phyloP scores from a whole-genome alignment of 495 filamentous ascomycete species.

The Penicillium verhagenii region DNA sequence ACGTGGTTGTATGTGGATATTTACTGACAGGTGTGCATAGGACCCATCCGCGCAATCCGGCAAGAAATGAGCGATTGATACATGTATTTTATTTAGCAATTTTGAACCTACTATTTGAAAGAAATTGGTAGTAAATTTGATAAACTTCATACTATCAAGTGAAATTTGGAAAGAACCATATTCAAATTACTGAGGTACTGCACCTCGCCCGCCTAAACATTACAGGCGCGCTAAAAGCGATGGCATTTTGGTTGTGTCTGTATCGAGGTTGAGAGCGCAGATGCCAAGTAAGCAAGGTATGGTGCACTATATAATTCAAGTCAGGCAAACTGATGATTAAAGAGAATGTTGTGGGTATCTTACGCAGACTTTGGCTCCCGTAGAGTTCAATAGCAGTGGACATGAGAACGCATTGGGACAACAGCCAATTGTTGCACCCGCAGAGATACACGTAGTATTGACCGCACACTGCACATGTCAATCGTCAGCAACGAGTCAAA shows the following conservation, averaged over 20 bases:
- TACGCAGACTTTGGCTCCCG: slow-evolving; percentile 6
- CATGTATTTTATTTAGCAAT: not conserved
- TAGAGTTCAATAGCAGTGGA: not conserved
- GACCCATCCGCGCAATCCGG: slow-evolving; percentile 41
- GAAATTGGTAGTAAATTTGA: not conserved
- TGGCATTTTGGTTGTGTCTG: not conserved
- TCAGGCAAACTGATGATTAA: too few relatives aligned
- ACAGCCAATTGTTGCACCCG: not conserved
- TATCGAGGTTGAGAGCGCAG: not conserved
- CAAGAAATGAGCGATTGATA: slow-evolving; percentile 28
- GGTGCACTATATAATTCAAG: not conserved
- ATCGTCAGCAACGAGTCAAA: not conserved
- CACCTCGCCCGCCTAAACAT: too few relatives aligned
- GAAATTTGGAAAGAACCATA: too few relatives aligned
- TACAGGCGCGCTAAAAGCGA: not conserved
- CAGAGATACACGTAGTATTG: not conserved
- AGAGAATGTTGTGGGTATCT: not conserved
- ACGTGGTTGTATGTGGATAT: slow-evolving; percentile 8
- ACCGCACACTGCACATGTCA: not conserved
- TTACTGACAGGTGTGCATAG: slow-evolving; percentile 23
- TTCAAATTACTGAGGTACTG: too few relatives aligned
- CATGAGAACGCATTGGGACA: slow-evolving; percentile 2
- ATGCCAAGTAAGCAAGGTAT: slow-evolving; percentile 7
- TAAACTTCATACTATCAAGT: too few relatives aligned
- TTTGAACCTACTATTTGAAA: not conserved